Conservation (phyloP, 345 rosid species). For the Lepidium didymum region DNA sequence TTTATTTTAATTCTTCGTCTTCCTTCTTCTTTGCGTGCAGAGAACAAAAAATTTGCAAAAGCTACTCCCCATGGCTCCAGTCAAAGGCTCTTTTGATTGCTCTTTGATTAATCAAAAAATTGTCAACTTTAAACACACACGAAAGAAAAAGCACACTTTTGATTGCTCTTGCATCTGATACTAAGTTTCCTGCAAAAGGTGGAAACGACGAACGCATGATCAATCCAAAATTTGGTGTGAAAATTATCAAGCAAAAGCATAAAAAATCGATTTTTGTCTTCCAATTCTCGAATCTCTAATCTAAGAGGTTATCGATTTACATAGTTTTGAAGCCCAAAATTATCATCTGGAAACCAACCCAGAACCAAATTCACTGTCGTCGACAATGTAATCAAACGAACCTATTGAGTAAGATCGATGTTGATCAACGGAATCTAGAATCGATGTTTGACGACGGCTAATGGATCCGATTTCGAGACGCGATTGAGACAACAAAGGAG, state of each 20-base stretch:
- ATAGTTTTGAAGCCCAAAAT: not conserved
- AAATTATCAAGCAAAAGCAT: not conserved
- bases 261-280: not conserved
- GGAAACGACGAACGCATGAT: constrained; percentile 23
- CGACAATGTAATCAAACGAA: constrained; percentile 76
- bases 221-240: not conserved
- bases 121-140: not conserved
- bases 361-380: constrained; percentile 37
- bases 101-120: too few species aligned
- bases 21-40: too few species aligned
- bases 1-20: too few species aligned
- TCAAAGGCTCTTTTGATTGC: too few species aligned
- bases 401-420: constrained; percentile 80
- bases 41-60: too few species aligned
- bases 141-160: not conserved
- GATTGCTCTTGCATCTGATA: not conserved
- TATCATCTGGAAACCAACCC: constrained; percentile 9
- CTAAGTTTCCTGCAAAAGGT: constrained; percentile 9
- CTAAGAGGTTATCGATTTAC: too few species aligned
- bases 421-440: too few species aligned
- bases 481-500: constrained; percentile 69
- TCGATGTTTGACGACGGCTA: constrained; percentile 45
- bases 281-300: not conserved
- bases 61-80: too few species aligned
- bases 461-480: constrained; percentile 83